Conservation (phyloP, 2,329 filamentous ascomycete genomes). For the Xylariomycetidae sp. region DNA sequence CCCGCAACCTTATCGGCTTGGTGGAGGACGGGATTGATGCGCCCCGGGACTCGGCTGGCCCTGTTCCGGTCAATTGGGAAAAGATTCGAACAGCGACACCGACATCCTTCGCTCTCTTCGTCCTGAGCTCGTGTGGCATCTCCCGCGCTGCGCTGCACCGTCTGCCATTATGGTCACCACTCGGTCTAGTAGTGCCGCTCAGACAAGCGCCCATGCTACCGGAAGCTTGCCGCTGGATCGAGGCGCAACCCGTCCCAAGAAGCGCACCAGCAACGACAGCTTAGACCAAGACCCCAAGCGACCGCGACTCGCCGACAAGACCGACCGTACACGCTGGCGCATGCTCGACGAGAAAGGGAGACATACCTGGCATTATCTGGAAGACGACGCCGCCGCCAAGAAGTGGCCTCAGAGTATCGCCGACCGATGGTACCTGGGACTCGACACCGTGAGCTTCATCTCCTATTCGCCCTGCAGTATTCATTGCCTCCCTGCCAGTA, state of each 20-base stretch:
- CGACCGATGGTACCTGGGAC: constrained; percentile 83
- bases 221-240: constrained; percentile 2
- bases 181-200: constrained; percentile 8
- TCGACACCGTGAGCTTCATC: constrained; percentile 65
- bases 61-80: no score
- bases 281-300: constrained; percentile 32
- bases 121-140: neutral
- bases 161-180: constrained; percentile 4
- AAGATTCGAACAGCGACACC: no score
- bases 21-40: no score
- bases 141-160: neutral
- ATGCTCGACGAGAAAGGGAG: constrained; percentile 75
- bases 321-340: constrained; percentile 79
- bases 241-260: constrained; percentile 23
- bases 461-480: neutral
- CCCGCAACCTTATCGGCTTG: no score
- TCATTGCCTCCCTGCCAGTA: neutral
- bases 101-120: neutral
- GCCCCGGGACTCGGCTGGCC: no score
- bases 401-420: constrained; percentile 80
- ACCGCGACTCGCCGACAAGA: constrained; percentile 50
- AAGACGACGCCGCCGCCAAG: constrained; percentile 61
- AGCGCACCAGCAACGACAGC: constrained; percentile 36
- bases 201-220: constrained; percentile 18
- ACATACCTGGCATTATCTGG: constrained; percentile 92